A percentile compares a stretch with the other conserved stretches of the same genome.
These are phyloP conservation scores for Boletus speciosus DNA, from an alignment of 768 basidiomycete genomes.

Conservation along the genomic window DNA sequence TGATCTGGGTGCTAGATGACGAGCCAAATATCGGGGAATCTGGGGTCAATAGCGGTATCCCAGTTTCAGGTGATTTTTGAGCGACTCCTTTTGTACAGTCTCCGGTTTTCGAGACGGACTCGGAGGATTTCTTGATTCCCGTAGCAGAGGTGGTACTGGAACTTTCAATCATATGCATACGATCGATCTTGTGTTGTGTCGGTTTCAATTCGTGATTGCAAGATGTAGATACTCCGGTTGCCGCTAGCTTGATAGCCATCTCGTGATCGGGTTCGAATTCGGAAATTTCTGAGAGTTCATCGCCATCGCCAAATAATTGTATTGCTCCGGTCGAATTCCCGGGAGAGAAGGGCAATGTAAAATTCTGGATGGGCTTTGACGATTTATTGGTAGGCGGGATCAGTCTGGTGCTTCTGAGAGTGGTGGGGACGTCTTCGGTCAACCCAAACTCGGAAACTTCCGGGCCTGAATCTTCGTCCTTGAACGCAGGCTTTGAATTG, in stretches of 20 bases:
- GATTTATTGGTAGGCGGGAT: neutral
- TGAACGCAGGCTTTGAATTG: neutral
- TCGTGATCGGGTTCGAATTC: slow-evolving; percentile 21
- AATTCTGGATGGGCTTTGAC: neutral
- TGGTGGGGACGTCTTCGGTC: neutral
- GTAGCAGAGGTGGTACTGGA: neutral
- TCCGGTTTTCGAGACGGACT: neutral
- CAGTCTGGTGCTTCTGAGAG: neutral
- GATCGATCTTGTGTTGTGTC: neutral
- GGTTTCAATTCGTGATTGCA: neutral
- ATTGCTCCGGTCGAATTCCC: neutral
- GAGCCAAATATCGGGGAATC: slow-evolving; percentile 8
- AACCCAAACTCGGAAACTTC: neutral
- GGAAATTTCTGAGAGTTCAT: slow-evolving; percentile 35
- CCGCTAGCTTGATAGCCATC: neutral
- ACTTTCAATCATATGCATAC: slow-evolving; percentile 14
- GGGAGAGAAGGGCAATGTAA: neutral
- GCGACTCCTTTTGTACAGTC: neutral
- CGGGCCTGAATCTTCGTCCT: neutral
- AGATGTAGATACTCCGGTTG: neutral
- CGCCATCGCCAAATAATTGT: slow-evolving; percentile 14
- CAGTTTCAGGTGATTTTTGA: neutral
- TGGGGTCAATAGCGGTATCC: neutral
- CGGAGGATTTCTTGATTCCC: neutral
- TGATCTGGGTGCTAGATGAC: slow-evolving; percentile 16